Conservation (phyloP, 1,284 basidiomycete species). For the Vanrija sp. region DNA sequence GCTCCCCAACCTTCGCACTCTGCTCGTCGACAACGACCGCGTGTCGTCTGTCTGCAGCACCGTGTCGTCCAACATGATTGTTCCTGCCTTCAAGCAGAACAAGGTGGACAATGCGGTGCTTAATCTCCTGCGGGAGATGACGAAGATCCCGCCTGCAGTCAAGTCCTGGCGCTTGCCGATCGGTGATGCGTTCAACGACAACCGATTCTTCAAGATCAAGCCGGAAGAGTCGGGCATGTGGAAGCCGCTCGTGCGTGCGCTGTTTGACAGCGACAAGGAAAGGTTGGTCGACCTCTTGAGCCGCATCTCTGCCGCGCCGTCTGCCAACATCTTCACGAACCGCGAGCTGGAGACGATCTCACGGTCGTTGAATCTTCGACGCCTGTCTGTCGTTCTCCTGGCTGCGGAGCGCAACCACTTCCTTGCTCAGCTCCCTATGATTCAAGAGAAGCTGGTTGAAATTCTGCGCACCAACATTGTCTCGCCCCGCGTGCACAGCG, state of each 20-base stretch:
- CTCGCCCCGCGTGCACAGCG: slow-evolving; percentile 82
- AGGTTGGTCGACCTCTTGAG: slow-evolving; percentile 81
- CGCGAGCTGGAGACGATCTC: slow-evolving; percentile 87
- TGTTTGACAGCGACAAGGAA: slow-evolving; percentile 84
- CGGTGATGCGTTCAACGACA: slow-evolving; percentile 77
- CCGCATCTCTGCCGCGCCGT: slow-evolving; percentile 77
- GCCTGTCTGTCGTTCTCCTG: slow-evolving; percentile 80
- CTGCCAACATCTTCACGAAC: slow-evolving; percentile 95
- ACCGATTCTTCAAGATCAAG: slow-evolving; percentile 69
- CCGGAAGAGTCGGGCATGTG: slow-evolving; percentile 60
- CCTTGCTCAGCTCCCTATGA: slow-evolving; percentile 79
- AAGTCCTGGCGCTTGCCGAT: slow-evolving; percentile 83
- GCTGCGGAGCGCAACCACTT: slow-evolving; percentile 86
- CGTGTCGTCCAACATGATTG: slow-evolving; percentile 79
- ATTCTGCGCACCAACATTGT: slow-evolving; percentile 71
- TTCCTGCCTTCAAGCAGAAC: slow-evolving; percentile 60
- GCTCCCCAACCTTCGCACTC: slow-evolving; percentile 71
- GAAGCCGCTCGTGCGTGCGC: slow-evolving; percentile 70
- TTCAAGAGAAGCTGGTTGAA: slow-evolving; percentile 96
- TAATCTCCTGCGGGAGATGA: slow-evolving; percentile 70
- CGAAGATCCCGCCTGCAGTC: slow-evolving; percentile 68
- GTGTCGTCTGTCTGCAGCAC: slow-evolving; percentile 71
- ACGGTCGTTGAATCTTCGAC: slow-evolving; percentile 81
- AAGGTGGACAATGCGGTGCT: slow-evolving; percentile 51
- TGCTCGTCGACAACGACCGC: slow-evolving; percentile 82